Conservation (phyloP, 2,329 filamentous ascomycete genomes). For the Scedosporium minutisporum region DNA sequence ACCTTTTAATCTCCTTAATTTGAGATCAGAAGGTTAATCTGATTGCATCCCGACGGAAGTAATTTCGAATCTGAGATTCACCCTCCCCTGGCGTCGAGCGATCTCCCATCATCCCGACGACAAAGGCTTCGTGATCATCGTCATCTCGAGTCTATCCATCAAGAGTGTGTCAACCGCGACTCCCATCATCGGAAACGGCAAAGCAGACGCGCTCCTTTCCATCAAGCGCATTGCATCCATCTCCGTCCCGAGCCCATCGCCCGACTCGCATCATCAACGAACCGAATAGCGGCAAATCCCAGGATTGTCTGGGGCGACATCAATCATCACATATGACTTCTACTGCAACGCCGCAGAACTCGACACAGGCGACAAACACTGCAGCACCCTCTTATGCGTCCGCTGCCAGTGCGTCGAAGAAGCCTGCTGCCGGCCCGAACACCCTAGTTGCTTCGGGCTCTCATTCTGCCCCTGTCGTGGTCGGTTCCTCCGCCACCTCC, state of each 20-base stretch:
- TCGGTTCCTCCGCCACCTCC: constrained; percentile 41
- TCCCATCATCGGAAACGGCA: background rate
- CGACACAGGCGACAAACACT: constrained; percentile 47
- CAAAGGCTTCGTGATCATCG: background rate
- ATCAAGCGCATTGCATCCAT: background rate
- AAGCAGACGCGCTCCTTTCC: background rate
- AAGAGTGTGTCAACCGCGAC: background rate
- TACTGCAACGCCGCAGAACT: constrained; percentile 44
- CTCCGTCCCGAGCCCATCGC: background rate
- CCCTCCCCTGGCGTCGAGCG: too few relatives aligned
- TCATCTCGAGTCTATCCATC: background rate
- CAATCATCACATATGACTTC: constrained; percentile 44
- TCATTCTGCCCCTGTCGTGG: constrained; percentile 40
- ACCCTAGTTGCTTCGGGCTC: constrained; percentile 52
- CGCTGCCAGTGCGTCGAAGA: constrained; percentile 54
- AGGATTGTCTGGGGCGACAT: constrained; percentile 9
- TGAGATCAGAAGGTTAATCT: background rate
- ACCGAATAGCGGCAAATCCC: constrained; percentile 1
- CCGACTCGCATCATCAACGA: background rate
- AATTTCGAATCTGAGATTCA: background rate
- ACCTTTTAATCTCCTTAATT: background rate
- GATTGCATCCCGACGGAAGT: background rate
- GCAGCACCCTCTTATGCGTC: constrained; percentile 57
- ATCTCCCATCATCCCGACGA: background rate
- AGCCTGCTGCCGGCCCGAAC: constrained; percentile 42